Conservation (phyloP, 2,329 filamentous ascomycete genomes). For the Nothophaeocryptopus gaeumannii region DNA sequence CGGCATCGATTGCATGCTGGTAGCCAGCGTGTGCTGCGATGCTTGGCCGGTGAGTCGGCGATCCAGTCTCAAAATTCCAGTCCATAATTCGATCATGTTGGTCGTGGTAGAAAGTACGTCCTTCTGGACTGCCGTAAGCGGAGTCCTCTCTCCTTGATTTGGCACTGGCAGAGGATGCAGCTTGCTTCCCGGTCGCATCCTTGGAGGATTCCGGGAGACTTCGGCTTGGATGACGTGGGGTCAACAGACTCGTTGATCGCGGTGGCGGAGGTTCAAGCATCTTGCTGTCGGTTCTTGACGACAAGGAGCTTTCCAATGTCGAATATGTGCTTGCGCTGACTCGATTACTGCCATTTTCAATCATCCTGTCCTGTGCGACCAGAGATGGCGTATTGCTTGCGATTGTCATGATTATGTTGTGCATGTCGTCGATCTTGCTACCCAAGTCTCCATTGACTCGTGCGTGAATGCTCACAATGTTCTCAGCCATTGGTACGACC, state of each 20-base stretch:
- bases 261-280: constrained; percentile 12
- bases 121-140: constrained; percentile 18
- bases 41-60: constrained; percentile 15
- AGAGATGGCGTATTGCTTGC: constrained; percentile 26
- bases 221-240: constrained; percentile 13
- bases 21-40: background rate
- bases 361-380: constrained; percentile 13
- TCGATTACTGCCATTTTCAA: constrained; percentile 10
- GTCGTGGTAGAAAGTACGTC: background rate
- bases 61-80: constrained; percentile 26
- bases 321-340: constrained; percentile 18
- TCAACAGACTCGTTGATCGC: constrained; percentile 11
- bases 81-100: constrained; percentile 16
- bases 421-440: constrained; percentile 31
- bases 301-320: no score
- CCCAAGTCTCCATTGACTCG: constrained; percentile 27
- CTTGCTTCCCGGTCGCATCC: background rate
- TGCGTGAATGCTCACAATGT: constrained; percentile 33
- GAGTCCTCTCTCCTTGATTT: constrained; percentile 22
- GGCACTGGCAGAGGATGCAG: background rate
- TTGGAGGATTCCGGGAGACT: constrained; percentile 5
- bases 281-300: background rate
- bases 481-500: constrained; percentile 34
- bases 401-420: constrained; percentile 29
- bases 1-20: background rate